phyloP scores from a whole-genome alignment of 306 rosid genomes.

The Fagus sylvatica region DNA sequence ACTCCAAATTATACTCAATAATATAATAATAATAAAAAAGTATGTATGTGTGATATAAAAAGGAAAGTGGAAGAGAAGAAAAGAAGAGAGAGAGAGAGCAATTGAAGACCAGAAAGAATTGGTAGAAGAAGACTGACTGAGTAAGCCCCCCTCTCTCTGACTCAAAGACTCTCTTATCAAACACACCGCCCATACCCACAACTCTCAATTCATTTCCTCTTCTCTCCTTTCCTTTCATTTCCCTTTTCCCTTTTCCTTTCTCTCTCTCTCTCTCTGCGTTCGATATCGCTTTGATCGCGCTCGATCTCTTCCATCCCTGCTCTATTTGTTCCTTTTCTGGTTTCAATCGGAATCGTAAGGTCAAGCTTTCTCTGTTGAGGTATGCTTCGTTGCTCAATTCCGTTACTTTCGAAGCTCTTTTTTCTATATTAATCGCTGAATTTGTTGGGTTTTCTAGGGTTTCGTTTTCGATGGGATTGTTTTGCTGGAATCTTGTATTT shows the following conservation, averaged over 20 bases:
- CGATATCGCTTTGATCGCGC: background rate
- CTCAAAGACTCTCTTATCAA: too few relatives aligned
- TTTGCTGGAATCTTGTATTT: background rate
- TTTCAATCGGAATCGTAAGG: background rate
- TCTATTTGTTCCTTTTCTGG: too few relatives aligned
- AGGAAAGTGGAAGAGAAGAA: background rate
- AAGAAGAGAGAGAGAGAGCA: background rate
- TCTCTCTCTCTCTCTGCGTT: background rate
- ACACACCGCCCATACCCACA: background rate
- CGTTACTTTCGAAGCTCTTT: background rate
- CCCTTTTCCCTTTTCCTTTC: background rate
- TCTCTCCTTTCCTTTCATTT: too few relatives aligned
- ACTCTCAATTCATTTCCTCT: background rate
- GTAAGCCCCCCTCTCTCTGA: background rate
- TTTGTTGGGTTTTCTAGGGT: background rate
- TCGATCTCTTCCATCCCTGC: background rate
- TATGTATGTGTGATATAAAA: background rate
- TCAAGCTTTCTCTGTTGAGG: background rate
- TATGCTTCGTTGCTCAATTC: background rate
- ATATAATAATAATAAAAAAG: too few relatives aligned
- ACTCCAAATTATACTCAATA: too few relatives aligned
- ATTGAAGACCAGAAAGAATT: slow-evolving; percentile 1
- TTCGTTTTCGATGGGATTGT: background rate
- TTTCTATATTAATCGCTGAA: background rate
- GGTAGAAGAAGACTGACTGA: slow-evolving; percentile 1